Base-by-base conservation (phyloP, 2,329 filamentous ascomycete species). In the Orbilia blumenaviensis region DNA sequence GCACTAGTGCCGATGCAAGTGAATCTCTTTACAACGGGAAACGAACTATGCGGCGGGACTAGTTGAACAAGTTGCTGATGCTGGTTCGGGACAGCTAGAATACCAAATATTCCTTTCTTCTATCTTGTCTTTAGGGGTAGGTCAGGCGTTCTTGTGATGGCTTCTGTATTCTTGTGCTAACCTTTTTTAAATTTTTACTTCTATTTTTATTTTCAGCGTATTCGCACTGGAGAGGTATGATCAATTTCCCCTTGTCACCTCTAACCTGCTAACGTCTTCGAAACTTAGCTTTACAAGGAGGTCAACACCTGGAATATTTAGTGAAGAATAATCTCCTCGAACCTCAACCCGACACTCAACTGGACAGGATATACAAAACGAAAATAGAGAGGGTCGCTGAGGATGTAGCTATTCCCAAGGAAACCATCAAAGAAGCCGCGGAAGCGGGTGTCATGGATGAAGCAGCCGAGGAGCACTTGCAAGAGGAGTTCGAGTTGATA, bases 1-100 rank as follows among this genome's bases (percentile, higher is more conserved):
- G 93, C 89, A 2, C 83, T 97, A 52, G 85, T 99, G 46, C 95
- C 95, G 50, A 82, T 98, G 93, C 96, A 88, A 84, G 92, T 85
- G 9, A 10, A 7, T 18, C 16, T 14, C n/a, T 14, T 29, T 25
- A 16, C 25, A 38, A 16, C 25, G 18, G n/a, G 21, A 14, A 46
- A 21, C 5, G 12, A 6, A 6, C 9, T 10, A 34, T 42, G 34
- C 1, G 6, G 6, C 10, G 4, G 21, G 10, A 18, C 12, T 32
- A 21, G n/a, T 48, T 42, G 36, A 58, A 63, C 36, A 29, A 16
- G 5, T 50, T 50, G 32, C 60, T 56, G 23, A 56, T 27, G 6
- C 4, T 14, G 21, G 63, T 77, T 56, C 66, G 60, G 46, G 72
- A 78, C 50, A 67, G 72, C 66, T 38, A 72, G 54, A 77, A 78